Conservation (phyloP, 2,329 filamentous ascomycete species). For the Anthostomella pinea region DNA sequence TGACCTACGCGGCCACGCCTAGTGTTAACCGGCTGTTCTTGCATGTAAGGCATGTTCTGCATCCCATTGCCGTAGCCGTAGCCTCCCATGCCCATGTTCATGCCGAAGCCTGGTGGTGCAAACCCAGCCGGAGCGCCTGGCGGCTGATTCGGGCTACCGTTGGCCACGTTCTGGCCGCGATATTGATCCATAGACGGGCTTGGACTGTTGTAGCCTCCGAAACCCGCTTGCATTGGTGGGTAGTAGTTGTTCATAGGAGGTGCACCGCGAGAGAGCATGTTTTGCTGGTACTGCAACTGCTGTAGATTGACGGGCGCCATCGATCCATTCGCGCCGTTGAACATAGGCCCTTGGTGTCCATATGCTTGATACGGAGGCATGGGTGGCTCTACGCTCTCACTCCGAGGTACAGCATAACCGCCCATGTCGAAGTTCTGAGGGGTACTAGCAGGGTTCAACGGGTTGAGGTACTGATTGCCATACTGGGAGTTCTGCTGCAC, state of each 20-base stretch:
- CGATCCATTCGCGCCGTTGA: slow-evolving; percentile 43
- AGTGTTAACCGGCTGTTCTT: slow-evolving; percentile 54
- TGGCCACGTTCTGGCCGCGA: slow-evolving; percentile 49
- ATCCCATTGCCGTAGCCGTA: slow-evolving; percentile 43
- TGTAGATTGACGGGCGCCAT: slow-evolving; percentile 50
- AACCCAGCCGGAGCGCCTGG: slow-evolving; percentile 33
- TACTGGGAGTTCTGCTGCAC: slow-evolving; percentile 37
- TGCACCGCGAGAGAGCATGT: slow-evolving; percentile 51
- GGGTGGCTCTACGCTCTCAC: slow-evolving; percentile 50
- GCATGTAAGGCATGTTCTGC: slow-evolving; percentile 52
- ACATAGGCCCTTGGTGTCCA: slow-evolving; percentile 51
- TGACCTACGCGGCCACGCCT: slow-evolving; percentile 58
- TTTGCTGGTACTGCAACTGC: slow-evolving; percentile 59
- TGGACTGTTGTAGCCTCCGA: slow-evolving; percentile 48
- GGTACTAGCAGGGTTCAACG: slow-evolving; percentile 41
- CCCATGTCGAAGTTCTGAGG: slow-evolving; percentile 48
- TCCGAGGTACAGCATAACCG: slow-evolving; percentile 49
- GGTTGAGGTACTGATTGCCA: slow-evolving; percentile 53
- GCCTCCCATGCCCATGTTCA: slow-evolving; percentile 31
- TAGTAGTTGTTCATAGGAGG: slow-evolving; percentile 58
- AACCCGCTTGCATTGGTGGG: slow-evolving; percentile 53
- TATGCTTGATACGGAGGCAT: slow-evolving; percentile 51
- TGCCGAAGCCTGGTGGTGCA: slow-evolving; percentile 32
- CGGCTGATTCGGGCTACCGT: slow-evolving; percentile 50
- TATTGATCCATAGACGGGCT: slow-evolving; percentile 54